Base-by-base conservation (phyloP, 1,284 basidiomycete genomes). In the Gomphus bonarii region DNA sequence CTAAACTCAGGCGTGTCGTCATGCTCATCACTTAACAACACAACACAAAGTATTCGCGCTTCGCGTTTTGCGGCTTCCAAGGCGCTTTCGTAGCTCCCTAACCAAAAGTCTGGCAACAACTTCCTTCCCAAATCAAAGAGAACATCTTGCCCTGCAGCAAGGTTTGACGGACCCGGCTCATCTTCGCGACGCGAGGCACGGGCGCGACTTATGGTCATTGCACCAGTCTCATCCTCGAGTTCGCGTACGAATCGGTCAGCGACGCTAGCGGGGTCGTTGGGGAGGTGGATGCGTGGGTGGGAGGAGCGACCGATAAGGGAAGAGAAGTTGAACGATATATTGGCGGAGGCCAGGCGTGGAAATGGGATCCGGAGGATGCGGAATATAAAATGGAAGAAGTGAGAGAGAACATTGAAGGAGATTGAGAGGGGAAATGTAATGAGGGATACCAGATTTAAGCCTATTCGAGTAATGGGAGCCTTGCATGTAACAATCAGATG, bases 1-100 rank as follows among this genome's bases (percentile, higher is more conserved):
- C 94, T 94, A 74, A 97, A 97, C 62, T 84, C 84, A 1, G 83
- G 75, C 42, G 88, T 88, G 64, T 95, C 85, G 65, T 95, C 91
- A 64, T 98, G 94, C 65, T 97, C 93, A 38, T 84, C 82, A 64
- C 89, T 92, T 50, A 93, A 84, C n/a, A 98, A 74, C 1, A 97
- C 71, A 1, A 95, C 79, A 63, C 90, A 88, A 0, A 87, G 85
- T 49, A 97, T 77, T 68, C 80, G 81, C 25, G 80, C 73, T 49
- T 95, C 85, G 54, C 75, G 78, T 66, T 91, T 80, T 59, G 90
- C 87, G 16, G 69, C 67, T 50, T 80, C 77, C 59, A 95, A 70
- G 44, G 87, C 87, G 7, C 86, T 80, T 61, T 95, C 89, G 67
- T 98, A 97, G n/a, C 82, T 77, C 0, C 87, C 86, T 3, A 87